These are phyloP conservation scores for Sarcocystis neurona DNA, from an alignment of 169 alveolate species.

Conservation along the genomic window DNA sequence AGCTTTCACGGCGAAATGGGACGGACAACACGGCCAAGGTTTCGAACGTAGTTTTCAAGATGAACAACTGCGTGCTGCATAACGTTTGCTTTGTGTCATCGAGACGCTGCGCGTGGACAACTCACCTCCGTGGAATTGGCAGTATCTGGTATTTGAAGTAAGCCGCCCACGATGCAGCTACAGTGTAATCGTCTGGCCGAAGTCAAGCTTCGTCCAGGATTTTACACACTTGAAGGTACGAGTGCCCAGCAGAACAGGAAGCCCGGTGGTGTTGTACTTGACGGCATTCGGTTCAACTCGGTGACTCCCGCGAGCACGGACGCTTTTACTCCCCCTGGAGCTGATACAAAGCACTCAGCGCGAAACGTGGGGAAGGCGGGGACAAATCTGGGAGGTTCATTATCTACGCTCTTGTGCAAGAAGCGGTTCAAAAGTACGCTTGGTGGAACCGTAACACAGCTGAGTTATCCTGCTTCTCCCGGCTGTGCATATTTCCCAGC, in stretches of 20 bases:
- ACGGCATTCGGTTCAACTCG: neutral
- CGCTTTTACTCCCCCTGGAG: neutral
- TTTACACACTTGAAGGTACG: neutral
- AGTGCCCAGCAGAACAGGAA: neutral
- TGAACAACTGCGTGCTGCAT: neutral
- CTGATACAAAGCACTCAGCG: neutral
- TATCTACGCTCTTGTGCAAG: neutral
- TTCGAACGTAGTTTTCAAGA: neutral
- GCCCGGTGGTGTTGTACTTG: neutral
- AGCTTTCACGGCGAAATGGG: no score
- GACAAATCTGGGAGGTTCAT: neutral
- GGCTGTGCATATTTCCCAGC: no score
- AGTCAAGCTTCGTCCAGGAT: no score
- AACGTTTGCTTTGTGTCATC: neutral
- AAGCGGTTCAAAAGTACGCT: neutral
- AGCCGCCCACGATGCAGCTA: no score
- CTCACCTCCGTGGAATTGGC: no score
- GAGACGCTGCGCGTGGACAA: no score
- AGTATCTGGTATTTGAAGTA: no score
- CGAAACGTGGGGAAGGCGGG: neutral
- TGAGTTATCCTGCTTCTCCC: no score
- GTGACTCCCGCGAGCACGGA: neutral
- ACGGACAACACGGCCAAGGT: no score
- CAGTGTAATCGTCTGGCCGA: no score
- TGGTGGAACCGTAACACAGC: no score